A percentile compares a stretch with the other conserved stretches of the same genome.
phyloP scores from a whole-genome alignment of 2,329 filamentous ascomycete species.

The Trichoderma harzianum region DNA sequence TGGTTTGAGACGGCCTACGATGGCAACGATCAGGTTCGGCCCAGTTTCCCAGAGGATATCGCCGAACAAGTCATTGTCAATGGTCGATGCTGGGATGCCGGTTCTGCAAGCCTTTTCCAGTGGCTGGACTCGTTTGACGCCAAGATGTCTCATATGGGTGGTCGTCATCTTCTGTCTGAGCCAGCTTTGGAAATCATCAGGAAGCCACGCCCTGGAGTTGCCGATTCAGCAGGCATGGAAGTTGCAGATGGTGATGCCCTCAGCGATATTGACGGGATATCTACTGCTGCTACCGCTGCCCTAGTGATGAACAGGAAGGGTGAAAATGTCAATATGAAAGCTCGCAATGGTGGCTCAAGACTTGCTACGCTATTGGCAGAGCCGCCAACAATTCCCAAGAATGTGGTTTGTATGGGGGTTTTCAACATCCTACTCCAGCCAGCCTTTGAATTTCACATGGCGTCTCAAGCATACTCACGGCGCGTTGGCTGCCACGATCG shows the following conservation, averaged over 20 bases:
- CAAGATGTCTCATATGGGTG: conserved; percentile 5
- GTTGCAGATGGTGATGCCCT: background rate
- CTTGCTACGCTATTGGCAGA: background rate
- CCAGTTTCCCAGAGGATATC: background rate
- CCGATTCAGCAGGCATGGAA: background rate
- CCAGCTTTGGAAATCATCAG: background rate
- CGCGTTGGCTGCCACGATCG: background rate
- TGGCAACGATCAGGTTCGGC: background rate
- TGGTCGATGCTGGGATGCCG: background rate
- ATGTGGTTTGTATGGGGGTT: background rate
- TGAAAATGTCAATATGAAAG: background rate
- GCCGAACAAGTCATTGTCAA: background rate
- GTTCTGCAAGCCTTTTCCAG: background rate
- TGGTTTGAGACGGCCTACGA: conserved; percentile 1
- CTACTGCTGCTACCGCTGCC: background rate
- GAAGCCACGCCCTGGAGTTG: background rate
- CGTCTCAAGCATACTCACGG: conserved; percentile 1
- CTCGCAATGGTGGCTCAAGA: background rate
- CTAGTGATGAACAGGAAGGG: background rate
- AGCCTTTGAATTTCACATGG: background rate
- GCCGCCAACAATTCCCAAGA: background rate
- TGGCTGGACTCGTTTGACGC: conserved; percentile 5
- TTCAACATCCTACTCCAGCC: background rate
- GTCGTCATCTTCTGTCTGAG: background rate
- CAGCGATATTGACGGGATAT: background rate